Conservation (phyloP, 192 early-diverging fungal species). For the Podila epigama region DNA sequence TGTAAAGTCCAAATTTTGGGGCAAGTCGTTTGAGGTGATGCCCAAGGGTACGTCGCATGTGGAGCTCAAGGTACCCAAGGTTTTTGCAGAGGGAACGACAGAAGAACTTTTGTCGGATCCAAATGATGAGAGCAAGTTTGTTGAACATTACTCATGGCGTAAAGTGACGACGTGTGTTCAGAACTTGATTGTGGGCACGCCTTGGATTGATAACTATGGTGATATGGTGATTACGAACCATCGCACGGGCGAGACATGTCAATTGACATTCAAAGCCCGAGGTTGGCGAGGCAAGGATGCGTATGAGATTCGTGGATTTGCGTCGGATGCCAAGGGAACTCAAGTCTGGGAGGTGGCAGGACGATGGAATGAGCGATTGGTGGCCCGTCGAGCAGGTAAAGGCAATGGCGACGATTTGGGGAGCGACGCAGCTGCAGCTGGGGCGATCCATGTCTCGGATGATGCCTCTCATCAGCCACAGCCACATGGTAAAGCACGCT, state of each 20-base stretch:
- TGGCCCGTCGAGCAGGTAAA: conserved; percentile 57
- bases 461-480: conserved; percentile 2
- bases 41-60: conserved; percentile 86
- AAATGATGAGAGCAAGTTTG: conserved; percentile 60
- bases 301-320: conserved; percentile 66
- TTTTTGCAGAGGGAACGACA: conserved; percentile 39
- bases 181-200: conserved; percentile 85
- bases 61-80: conserved; percentile 71
- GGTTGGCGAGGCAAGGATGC: conserved; percentile 76
- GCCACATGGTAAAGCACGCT: conserved; percentile 6
- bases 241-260: conserved; percentile 81
- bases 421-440: conserved; percentile 49
- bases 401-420: conserved; percentile 50
- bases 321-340: conserved; percentile 54
- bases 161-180: conserved; percentile 89
- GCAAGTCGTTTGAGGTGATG: conserved; percentile 81
- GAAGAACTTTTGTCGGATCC: conserved; percentile 43
- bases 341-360: conserved; percentile 71
- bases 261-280: conserved; percentile 79
- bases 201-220: conserved; percentile 87
- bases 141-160: conserved; percentile 87
- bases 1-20: conserved; percentile 88
- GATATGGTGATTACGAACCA: conserved; percentile 85
- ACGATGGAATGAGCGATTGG: conserved; percentile 71
- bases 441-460: conserved; percentile 31